Evolutionary conservation across 2,329 filamentous ascomycete genomes (phyloP), one percentile per base, ranked within the genome.

Genomic region (Atkinsonella hypoxylon): DNA sequence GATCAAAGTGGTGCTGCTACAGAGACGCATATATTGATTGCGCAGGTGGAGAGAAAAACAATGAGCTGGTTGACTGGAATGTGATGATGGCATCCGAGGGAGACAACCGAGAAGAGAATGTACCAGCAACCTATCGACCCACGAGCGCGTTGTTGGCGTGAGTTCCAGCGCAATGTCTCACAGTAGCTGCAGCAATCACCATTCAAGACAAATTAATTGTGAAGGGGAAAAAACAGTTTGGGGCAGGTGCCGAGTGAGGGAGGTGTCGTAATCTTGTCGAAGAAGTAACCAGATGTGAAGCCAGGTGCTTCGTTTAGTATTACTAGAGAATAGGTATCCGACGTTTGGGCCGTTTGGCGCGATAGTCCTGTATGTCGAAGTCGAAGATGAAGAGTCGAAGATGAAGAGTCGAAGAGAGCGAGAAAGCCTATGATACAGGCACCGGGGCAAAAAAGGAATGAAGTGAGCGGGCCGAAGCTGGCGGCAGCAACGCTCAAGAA

Each of bases 51-150:
- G 12, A 40, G 36, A n/a, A 36, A 36, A 56, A 56, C 52, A 38
- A 49, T 30, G 34, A 18, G 41, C 20, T 43, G 51, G 50, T 51
- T 34, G 47, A 50, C 55, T 62, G 61, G 64, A 66, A 66, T 64
- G 62, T 40, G 13, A 54, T 52, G 55, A 51, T 50, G 40, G 54
- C 56, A 53, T 55, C 30, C 57, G 60, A 57, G 54, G 56, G 59
- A 52, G 55, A 46, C 57, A 58, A 57, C 53, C 55, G 59, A 52
- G 55, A 46, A 52, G 60, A 58, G 56, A 61, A 60, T 59, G 58
- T 55, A 56, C 53, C 41, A 51, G 49, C 47, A 51, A 41, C 53
- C 54, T 57, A 59, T 61, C 51, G 56, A 56, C 47, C 55, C 49
- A 52, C 54, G 53, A 52, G 51, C 51, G 58, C 51, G 53, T 55